Percentiles rank a stretch among this genome's conserved stretches.
phyloP scores from a whole-genome alignment of 2,329 filamentous ascomycete species.

The Juglanconis sp. region DNA sequence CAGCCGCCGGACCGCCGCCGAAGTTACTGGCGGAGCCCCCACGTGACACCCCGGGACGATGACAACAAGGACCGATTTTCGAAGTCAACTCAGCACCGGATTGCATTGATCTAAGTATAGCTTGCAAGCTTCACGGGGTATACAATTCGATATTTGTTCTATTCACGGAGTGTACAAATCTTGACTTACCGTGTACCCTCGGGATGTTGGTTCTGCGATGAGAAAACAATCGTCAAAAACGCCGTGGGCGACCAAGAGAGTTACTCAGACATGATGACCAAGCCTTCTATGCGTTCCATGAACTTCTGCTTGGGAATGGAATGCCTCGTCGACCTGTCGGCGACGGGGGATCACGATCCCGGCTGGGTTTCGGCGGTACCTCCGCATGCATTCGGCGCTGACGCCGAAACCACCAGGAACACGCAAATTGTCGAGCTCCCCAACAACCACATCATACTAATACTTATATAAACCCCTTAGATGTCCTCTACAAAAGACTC shows the following conservation, averaged over 20 bases:
- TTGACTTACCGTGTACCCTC: too few species aligned
- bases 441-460: too few species aligned
- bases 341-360: neutral
- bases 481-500: neutral
- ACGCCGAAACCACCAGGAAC: neutral
- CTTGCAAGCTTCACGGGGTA: neutral
- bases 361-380: neutral
- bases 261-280: neutral
- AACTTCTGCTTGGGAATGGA: neutral
- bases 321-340: neutral
- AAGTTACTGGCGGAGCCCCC: neutral
- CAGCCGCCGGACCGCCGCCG: neutral
- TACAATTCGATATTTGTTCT: too few species aligned
- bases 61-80: neutral
- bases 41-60: neutral
- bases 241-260: too few species aligned
- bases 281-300: neutral
- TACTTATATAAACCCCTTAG: neutral
- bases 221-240: too few species aligned
- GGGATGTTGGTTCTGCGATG: too few species aligned
- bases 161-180: too few species aligned
- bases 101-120: neutral
- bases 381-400: slow-evolving; percentile 9
- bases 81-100: neutral
- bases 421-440: neutral